Conservation (phyloP, 176 grass and related monocot genomes). For the Phyllostachys edulis region DNA sequence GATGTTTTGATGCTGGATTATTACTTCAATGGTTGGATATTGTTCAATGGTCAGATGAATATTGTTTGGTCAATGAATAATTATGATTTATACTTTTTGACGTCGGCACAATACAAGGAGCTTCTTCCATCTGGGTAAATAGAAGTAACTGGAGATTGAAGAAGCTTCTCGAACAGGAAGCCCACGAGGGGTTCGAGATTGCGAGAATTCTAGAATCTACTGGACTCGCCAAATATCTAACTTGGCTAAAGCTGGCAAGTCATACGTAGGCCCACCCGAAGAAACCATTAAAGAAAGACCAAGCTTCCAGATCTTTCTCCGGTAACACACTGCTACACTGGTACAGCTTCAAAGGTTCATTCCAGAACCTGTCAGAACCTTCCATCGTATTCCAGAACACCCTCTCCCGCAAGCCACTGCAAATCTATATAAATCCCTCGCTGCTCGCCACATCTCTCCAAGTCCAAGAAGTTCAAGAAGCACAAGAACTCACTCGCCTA, state of each 20-base stretch:
- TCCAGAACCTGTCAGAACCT: constrained; percentile 27
- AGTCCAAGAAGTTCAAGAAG: background rate
- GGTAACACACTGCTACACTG: background rate
- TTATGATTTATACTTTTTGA: no score
- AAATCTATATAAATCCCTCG: constrained; percentile 5
- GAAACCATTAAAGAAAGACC: background rate
- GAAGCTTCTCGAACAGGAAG: background rate
- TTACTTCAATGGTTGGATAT: no score
- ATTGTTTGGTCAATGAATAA: no score
- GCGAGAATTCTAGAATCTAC: background rate
- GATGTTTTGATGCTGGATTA: no score
- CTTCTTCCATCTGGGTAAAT: no score
- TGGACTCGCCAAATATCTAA: no score
- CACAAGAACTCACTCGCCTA: background rate
- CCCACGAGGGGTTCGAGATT: background rate
- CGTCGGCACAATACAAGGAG: no score
- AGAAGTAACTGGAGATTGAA: background rate
- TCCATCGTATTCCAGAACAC: constrained; percentile 3
- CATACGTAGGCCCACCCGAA: background rate
- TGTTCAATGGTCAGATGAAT: no score
- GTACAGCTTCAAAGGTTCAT: background rate
- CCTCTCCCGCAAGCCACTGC: background rate
- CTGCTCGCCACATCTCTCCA: background rate
- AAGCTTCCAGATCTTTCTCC: background rate
- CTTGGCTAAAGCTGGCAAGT: no score